Evolutionary conservation across 2,329 filamentous ascomycete genomes (phyloP).

Genomic region (Pyrenophora tritici-repentis): DNA sequence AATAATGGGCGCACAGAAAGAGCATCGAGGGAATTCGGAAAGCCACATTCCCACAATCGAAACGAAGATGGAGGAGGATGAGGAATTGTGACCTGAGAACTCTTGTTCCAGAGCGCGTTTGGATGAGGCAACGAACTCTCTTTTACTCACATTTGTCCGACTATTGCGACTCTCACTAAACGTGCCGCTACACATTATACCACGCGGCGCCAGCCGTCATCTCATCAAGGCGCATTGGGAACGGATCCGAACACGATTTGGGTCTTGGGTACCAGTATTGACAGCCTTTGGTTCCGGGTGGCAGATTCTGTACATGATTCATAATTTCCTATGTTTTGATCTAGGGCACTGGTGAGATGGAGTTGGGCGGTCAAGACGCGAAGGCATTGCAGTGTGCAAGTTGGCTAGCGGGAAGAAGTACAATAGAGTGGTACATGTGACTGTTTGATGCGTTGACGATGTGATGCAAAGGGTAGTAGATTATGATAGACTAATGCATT

Average conservation of each 20-base stretch:
- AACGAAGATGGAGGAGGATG: conserved; percentile 50
- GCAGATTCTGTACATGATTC: conserved; percentile 12
- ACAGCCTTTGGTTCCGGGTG: conserved; percentile 1
- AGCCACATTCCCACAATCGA: conserved; percentile 37
- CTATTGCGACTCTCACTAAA: background rate
- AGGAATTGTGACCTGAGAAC: conserved; percentile 50
- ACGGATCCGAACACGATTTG: background rate
- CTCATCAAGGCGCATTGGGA: conserved; percentile 16
- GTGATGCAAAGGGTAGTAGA: background rate
- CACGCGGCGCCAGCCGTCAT: conserved; percentile 15
- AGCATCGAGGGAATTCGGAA: conserved; percentile 38
- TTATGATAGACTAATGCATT: background rate
- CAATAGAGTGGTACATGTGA: conserved; percentile 1
- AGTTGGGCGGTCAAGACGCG: background rate
- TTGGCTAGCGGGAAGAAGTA: background rate
- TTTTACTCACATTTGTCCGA: conserved; percentile 8
- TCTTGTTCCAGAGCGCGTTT: conserved; percentile 32
- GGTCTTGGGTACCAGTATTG: conserved; percentile 1
- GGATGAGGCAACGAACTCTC: conserved; percentile 11
- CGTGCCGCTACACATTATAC: conserved; percentile 12
- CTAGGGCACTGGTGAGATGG: background rate
- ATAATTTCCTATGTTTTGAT: conserved; percentile 6
- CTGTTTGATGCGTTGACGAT: background rate
- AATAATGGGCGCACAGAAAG: conserved; percentile 40
- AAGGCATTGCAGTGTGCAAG: background rate